Evolutionary conservation across 2,329 filamentous ascomycete genomes (phyloP).

Genomic region (Pseudocercospora crystallina): DNA sequence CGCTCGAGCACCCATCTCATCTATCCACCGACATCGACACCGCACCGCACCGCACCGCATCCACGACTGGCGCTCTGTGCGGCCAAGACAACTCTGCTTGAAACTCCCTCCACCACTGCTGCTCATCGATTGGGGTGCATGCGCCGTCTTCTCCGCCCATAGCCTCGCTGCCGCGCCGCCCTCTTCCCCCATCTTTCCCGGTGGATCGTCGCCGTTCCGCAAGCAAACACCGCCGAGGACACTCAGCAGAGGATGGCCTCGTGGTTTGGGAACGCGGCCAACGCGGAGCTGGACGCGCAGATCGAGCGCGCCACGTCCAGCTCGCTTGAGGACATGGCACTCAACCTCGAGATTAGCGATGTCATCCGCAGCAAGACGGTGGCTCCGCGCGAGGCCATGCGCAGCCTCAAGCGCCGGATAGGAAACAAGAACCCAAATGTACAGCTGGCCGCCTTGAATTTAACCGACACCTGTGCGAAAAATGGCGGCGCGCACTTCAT

Average conservation of each 20-base stretch:
- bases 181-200: too few species aligned
- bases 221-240: not conserved
- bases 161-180: too few species aligned
- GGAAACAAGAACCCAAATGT: slow-evolving; percentile 97
- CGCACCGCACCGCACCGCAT: too few species aligned
- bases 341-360: slow-evolving; percentile 98
- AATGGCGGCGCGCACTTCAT: slow-evolving; percentile 97
- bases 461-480: slow-evolving; percentile 98
- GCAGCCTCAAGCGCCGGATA: slow-evolving; percentile 88
- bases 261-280: slow-evolving; percentile 84
- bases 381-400: slow-evolving; percentile 96
- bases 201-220: not conserved
- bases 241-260: slow-evolving; percentile 66
- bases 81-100: too few species aligned
- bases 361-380: slow-evolving; percentile 96
- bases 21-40: too few species aligned
- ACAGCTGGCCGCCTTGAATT: slow-evolving; percentile 89
- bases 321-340: slow-evolving; percentile 95
- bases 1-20: too few species aligned
- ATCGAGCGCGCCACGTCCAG: slow-evolving; percentile 92
- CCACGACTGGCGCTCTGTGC: too few species aligned
- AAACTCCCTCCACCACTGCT: too few species aligned
- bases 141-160: too few species aligned
- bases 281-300: slow-evolving; percentile 92
- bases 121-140: too few species aligned